Evolutionary conservation across 2,329 filamentous ascomycete species (phyloP).

Genomic region (Pyrenochaeta sp.): DNA sequence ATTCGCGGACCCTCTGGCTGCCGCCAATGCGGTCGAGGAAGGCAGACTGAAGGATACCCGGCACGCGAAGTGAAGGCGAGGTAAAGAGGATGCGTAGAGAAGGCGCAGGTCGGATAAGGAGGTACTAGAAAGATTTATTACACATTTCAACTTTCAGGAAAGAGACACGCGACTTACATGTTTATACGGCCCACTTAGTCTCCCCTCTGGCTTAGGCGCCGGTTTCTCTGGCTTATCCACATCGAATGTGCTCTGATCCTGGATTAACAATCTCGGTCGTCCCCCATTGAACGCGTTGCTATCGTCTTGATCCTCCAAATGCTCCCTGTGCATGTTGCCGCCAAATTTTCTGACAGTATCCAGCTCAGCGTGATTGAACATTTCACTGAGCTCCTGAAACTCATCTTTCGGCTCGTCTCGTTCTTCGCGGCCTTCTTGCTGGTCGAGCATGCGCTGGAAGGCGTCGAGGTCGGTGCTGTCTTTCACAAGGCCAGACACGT

Average conservation of each 20-base stretch:
- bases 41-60: constrained; percentile 58
- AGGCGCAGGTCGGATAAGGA: constrained; percentile 57
- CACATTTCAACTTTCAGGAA: not conserved
- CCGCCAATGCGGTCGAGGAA: constrained; percentile 61
- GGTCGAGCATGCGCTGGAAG: constrained; percentile 59
- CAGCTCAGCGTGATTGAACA: constrained; percentile 74
- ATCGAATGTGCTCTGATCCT: constrained; percentile 53
- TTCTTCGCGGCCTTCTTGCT: constrained; percentile 41
- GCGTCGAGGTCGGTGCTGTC: constrained; percentile 72
- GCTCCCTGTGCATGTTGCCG: constrained; percentile 69
- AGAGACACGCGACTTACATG: constrained; percentile 56
- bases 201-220: constrained; percentile 31
- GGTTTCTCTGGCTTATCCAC: constrained; percentile 24
- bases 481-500: constrained; percentile 73
- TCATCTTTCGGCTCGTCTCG: constrained; percentile 62
- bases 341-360: constrained; percentile 70
- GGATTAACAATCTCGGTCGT: constrained; percentile 58
- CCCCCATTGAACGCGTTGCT: constrained; percentile 32
- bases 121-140: constrained; percentile 46
- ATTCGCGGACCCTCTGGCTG: constrained; percentile 60
- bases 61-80: constrained; percentile 59
- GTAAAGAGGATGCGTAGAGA: constrained; percentile 61
- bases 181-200: constrained; percentile 62
- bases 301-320: constrained; percentile 58
- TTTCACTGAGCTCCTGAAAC: constrained; percentile 72